A percentile compares a stretch with the other conserved stretches of the same genome.
Conservation (phyloP, 2,329 filamentous ascomycete species). For the Didymella lethalis region DNA sequence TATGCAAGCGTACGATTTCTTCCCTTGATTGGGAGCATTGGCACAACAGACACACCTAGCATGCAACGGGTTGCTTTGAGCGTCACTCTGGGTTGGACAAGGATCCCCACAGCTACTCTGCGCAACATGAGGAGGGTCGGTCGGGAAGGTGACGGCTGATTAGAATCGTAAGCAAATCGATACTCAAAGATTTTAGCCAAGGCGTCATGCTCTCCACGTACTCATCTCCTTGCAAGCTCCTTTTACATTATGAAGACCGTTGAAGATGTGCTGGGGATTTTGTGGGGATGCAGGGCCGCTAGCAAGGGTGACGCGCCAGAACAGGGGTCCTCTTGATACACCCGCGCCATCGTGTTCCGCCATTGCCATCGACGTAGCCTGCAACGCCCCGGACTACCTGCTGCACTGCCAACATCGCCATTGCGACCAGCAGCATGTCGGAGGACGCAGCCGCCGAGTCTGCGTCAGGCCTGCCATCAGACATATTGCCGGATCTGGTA, state of each 20-base stretch:
- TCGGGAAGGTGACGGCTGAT: background rate
- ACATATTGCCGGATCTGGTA: slow-evolving; percentile 46
- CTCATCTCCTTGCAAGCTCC: background rate
- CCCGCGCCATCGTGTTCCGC: slow-evolving; percentile 17
- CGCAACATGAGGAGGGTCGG: background rate
- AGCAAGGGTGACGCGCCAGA: slow-evolving; percentile 21
- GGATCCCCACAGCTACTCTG: background rate
- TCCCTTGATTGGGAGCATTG: too few relatives aligned
- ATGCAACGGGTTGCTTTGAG: background rate
- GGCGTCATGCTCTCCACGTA: background rate
- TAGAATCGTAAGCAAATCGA: background rate
- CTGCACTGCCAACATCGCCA: slow-evolving; percentile 24
- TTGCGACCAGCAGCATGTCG: slow-evolving; percentile 44
- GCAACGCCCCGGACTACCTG: slow-evolving; percentile 19
- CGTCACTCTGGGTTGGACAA: background rate
- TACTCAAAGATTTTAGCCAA: background rate
- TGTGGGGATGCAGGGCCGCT: slow-evolving; percentile 14
- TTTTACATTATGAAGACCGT: background rate
- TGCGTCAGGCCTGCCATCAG: slow-evolving; percentile 38
- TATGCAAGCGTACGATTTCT: too few relatives aligned
- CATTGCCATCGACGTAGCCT: slow-evolving; percentile 21
- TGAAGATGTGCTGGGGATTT: background rate
- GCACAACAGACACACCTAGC: too few relatives aligned
- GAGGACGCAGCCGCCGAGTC: slow-evolving; percentile 44
- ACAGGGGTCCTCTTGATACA: slow-evolving; percentile 15